These are phyloP conservation scores for Solanum chmielewskii DNA, from an alignment of 257 asterid genomes.

Conservation along the genomic window DNA sequence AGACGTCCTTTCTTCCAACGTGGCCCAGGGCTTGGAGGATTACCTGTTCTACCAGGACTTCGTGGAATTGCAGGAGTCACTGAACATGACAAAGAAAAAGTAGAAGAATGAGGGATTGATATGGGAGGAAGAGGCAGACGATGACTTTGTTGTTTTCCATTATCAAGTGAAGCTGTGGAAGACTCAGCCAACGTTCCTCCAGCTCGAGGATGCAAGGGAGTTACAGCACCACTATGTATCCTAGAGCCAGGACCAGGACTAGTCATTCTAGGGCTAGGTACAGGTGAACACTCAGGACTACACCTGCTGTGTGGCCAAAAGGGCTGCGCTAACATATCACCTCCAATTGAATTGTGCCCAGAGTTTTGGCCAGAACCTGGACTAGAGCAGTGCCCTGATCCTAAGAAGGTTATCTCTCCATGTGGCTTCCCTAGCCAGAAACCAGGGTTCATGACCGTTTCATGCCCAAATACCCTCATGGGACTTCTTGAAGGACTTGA, in stretches of 20 bases:
- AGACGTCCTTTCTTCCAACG: conserved; percentile 92
- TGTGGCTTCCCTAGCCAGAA: conserved; percentile 48
- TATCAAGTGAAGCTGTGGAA: conserved; percentile 60
- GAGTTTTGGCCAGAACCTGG: conserved; percentile 97
- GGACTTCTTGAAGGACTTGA: conserved; percentile 86
- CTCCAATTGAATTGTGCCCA: conserved; percentile 95
- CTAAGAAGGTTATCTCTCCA: conserved; percentile 55
- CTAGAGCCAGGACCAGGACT: conserved; percentile 95
- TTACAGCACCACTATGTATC: conserved; percentile 94
- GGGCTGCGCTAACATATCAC: conserved; percentile 71
- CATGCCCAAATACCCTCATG: conserved; percentile 54
- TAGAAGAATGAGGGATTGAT: conserved; percentile 36
- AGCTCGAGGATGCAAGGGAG: conserved; percentile 88
- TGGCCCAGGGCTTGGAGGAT: conserved; percentile 71
- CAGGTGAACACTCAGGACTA: conserved; percentile 87
- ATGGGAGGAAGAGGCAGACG: conserved; percentile 84
- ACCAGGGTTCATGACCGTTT: conserved; percentile 42
- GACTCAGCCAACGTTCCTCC: conserved; percentile 63
- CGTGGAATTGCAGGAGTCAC: conserved; percentile 81
- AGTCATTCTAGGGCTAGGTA: conserved; percentile 86
- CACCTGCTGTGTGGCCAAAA: conserved; percentile 90
- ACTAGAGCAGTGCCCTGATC: conserved; percentile 96
- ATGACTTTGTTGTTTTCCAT: conserved; percentile 73
- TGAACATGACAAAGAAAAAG: conserved; percentile 65
- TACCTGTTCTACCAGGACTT: conserved; percentile 89